These are phyloP conservation scores for Trichosporon coremiiforme DNA, from an alignment of 1,284 basidiomycete species.

Conservation along the genomic window DNA sequence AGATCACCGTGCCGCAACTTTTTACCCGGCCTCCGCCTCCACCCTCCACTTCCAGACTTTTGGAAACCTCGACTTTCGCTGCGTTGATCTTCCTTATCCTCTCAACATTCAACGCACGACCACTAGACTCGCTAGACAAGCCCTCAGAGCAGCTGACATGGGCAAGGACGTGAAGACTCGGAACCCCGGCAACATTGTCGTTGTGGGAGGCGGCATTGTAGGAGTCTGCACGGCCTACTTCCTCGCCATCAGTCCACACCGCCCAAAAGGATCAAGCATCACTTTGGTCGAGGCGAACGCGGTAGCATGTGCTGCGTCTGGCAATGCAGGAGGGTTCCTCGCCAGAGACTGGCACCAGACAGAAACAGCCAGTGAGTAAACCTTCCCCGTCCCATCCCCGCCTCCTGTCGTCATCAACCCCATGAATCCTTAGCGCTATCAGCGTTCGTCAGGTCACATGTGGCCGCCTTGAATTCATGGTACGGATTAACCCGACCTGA, in stretches of 20 bases:
- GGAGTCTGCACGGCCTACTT: slow-evolving; percentile 74
- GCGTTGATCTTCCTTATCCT: background rate
- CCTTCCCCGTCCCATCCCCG: background rate
- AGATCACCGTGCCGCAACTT: background rate
- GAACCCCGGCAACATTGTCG: slow-evolving; percentile 43
- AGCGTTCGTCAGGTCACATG: background rate
- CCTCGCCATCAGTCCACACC: slow-evolving; percentile 39
- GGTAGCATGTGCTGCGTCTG: slow-evolving; percentile 68
- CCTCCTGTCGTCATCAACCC: slow-evolving; percentile 23
- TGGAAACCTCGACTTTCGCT: background rate
- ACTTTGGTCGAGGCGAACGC: slow-evolving; percentile 74
- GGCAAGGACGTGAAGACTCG: slow-evolving; percentile 4
- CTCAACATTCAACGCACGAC: background rate
- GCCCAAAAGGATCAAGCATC: slow-evolving; percentile 58
- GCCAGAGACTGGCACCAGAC: slow-evolving; percentile 72
- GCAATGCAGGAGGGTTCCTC: slow-evolving; percentile 90
- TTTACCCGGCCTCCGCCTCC: background rate
- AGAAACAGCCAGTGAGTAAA: slow-evolving; percentile 54
- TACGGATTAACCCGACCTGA: background rate
- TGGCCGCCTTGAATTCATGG: background rate
- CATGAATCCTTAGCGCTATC: slow-evolving; percentile 23
- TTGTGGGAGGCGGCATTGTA: slow-evolving; percentile 69
- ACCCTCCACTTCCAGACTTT: slow-evolving; percentile 1
- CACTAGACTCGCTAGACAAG: background rate
- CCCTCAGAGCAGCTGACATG: background rate